Evolutionary conservation across 2,329 filamentous ascomycete species (phyloP), one percentile per base, ranked within the genome.

Genomic region (Dissoconium aciculare): DNA sequence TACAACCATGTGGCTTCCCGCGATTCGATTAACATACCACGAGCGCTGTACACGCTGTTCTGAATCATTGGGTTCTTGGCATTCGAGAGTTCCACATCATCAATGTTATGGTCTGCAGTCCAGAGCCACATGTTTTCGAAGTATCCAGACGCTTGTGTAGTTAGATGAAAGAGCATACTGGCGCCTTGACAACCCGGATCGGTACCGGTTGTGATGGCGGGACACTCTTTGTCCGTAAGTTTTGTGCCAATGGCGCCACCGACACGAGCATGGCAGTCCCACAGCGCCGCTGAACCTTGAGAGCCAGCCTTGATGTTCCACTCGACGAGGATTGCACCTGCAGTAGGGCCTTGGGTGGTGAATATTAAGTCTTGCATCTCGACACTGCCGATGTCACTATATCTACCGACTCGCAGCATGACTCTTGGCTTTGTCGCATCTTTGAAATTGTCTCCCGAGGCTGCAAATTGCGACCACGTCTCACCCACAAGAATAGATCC

Each of bases 11-110:
- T 27, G 2, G 46, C 45, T 3, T 58, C 59, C 5, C 49, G 38
- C 9, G 52, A 55, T 59, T 92, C 82, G 40, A 93, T 69, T 15
- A 74, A 63, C 25, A 89, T 64, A 40, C 84, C 85, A 31, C 85
- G 78, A 16, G 83, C 85, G 50, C 81, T 89, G 67, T 78, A 93
- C 44, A 94, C 70, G 46, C 75, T 78, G 55, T 87, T 75, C 54
- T 87, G 78, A 8, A n/a, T 23, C 8, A 8, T 23, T 23, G 19
- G n/a, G n/a, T n/a, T n/a, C n/a, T n/a, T n/a, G n/a, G n/a, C n/a
- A n/a, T n/a, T n/a, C n/a, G n/a, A n/a, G n/a, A n/a, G n/a, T n/a
- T n/a, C n/a, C n/a, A n/a, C n/a, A n/a, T n/a, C n/a, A n/a, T n/a
- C n/a, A n/a, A n/a, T n/a, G n/a, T n/a, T n/a, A n/a, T n/a, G n/a